Conservation (phyloP, 1,284 basidiomycete genomes). For the Leucoagaricus sp. region DNA sequence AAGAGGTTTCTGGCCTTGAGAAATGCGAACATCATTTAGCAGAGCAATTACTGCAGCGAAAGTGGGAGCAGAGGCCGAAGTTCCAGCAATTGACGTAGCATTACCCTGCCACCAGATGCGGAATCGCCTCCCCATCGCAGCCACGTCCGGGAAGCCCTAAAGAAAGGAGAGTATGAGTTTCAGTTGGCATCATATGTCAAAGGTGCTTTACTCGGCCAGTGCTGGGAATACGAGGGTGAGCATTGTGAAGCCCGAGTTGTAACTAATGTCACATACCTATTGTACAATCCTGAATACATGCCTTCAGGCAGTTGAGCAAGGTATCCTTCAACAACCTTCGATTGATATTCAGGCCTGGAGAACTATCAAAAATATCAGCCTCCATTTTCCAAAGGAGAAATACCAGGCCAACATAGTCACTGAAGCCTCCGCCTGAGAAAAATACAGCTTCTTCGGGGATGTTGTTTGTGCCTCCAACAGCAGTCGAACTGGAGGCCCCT, state of each 20-base stretch:
- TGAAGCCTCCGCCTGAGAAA: constrained; percentile 70
- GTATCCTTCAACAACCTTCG: constrained; percentile 41
- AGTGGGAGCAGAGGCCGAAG: constrained; percentile 52
- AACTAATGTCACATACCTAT: constrained; percentile 40
- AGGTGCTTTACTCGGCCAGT: constrained; percentile 32
- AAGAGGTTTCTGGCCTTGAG: constrained; percentile 29
- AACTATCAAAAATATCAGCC: constrained; percentile 39
- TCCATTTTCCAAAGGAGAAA: neutral
- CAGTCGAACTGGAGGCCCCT: constrained; percentile 33
- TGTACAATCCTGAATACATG: constrained; percentile 60
- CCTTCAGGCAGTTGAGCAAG: constrained; percentile 45
- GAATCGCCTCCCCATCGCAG: constrained; percentile 54
- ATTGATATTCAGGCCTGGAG: constrained; percentile 55
- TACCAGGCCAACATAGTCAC: constrained; percentile 46
- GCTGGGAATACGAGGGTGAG: neutral
- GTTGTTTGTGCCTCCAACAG: constrained; percentile 50
- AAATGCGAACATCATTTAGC: constrained; percentile 24
- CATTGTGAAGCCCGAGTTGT: neutral
- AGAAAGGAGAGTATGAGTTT: neutral
- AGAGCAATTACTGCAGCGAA: constrained; percentile 47
- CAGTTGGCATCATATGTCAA: neutral
- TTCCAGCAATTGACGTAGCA: constrained; percentile 40
- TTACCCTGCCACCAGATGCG: constrained; percentile 37
- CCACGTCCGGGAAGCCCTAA: constrained; percentile 60
- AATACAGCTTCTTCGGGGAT: constrained; percentile 48